Evolutionary conservation across 78 protist genomes (phyloP).

Genomic region (Dictyostelium firmibasis): DNA sequence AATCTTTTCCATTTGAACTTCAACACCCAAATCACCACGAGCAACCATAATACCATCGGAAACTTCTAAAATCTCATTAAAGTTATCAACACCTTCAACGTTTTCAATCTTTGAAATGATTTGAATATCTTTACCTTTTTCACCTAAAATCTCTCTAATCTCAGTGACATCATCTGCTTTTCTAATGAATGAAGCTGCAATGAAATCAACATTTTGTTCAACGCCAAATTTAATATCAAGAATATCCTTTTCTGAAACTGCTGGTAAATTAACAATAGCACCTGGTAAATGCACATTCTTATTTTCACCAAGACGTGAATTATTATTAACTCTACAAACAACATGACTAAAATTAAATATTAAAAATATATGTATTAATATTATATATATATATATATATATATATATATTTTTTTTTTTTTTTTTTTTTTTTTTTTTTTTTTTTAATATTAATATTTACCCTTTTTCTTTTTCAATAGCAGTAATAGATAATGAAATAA

Average conservation of each 20-base stretch:
- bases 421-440: too few species aligned
- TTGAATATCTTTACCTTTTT: constrained; percentile 38
- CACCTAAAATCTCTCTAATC: constrained; percentile 79
- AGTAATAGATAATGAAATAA: constrained; percentile 67
- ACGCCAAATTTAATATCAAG: constrained; percentile 87
- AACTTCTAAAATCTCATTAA: constrained; percentile 91
- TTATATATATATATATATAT: not conserved
- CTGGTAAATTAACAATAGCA: constrained; percentile 87
- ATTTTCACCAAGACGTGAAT: constrained; percentile 75
- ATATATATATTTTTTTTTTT: not conserved
- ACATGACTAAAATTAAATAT: constrained; percentile 22
- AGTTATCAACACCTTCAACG: constrained; percentile 89
- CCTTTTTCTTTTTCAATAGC: constrained; percentile 62
- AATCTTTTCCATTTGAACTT: constrained; percentile 90
- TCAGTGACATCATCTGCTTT: constrained; percentile 86
- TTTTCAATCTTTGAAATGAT: constrained; percentile 96
- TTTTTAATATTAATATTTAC: not conserved
- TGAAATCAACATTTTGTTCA: constrained; percentile 87
- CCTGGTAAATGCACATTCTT: constrained; percentile 91
- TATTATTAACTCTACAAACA: constrained; percentile 80
- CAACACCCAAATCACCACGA: constrained; percentile 97
- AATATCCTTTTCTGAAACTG: constrained; percentile 90
- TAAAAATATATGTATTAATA: not conserved
- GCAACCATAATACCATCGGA: constrained; percentile 98
- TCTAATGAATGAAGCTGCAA: constrained; percentile 92